Base-by-base conservation (phyloP, 805 yeast genomes). In the Metschnikowia kofuensis region DNA sequence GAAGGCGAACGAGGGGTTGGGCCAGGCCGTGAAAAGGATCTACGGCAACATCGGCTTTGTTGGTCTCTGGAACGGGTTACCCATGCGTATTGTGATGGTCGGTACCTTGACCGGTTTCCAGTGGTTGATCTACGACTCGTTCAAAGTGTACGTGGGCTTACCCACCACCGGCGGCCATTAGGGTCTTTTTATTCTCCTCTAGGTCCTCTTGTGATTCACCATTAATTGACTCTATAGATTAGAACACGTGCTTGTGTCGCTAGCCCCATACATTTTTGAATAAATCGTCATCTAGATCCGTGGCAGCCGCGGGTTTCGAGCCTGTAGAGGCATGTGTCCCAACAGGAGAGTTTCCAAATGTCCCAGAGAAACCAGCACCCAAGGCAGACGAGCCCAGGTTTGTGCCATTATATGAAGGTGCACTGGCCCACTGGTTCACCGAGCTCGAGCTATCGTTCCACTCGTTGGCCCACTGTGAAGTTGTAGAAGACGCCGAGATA, bases 71-170 rank as follows among this genome's bases (percentile, higher is more conserved):
- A 88, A 88, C 64, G 98, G 99, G 39, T 80, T 92, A 52, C 87
- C 90, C 14, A 94, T 90, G 51, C 87, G 98, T 80, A 91, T 92
- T 60, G 80, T 90, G 52, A 92, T 94, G 99, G 83, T 94, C 67
- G 98, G 98, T 76, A 92, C 98, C 8, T 79, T 92, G 68, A 94
- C 98, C 28, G 97, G 97, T 54, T 81, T 87, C 79, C 99, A 92
- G 76, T 92, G 98, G 98, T 79, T 92, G 65, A 80, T 94, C 53
- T 92, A 92, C 74, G 99, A 94, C 69, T 87, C 96, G 8, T 92
- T 92, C 79, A 92, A 92, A 75, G 95, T 90, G n/a, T 81, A 82
- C 59, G 82, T 89, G 50, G 99, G 99, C 7, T 79, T 92, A 59
- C 98, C 98, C 63, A 91, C 98, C 35, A 87, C 96, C 28, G 98